phyloP scores from a whole-genome alignment of 2,329 filamentous ascomycete species.

The Penicillium sp. region DNA sequence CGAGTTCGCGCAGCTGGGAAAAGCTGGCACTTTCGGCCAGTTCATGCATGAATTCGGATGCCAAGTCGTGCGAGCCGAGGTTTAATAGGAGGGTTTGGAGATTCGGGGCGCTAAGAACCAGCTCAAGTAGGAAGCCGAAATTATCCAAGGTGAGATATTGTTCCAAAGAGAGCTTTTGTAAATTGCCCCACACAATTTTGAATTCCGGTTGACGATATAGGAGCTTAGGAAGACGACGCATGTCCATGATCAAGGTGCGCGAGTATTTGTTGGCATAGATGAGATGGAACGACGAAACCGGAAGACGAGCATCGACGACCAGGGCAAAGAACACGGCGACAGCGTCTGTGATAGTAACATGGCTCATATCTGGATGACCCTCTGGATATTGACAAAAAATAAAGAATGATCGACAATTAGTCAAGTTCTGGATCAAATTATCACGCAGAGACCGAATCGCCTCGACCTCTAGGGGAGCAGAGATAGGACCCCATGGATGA shows the following conservation, averaged over 20 bases:
- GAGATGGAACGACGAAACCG: constrained; percentile 19
- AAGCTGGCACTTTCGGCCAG: constrained; percentile 17
- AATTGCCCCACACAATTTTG: constrained; percentile 17
- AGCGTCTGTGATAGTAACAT: constrained; percentile 21
- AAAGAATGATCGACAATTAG: constrained; percentile 23
- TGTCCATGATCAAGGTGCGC: constrained; percentile 24
- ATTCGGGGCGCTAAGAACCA: constrained; percentile 21
- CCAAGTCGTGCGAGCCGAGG: constrained; percentile 20
- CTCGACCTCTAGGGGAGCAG: constrained; percentile 17
- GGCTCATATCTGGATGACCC: constrained; percentile 21
- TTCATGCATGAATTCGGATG: constrained; percentile 23
- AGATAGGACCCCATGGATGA: constrained; percentile 22
- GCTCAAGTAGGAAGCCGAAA: constrained; percentile 21
- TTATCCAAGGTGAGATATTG: constrained; percentile 25
- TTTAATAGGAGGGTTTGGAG: constrained; percentile 18
- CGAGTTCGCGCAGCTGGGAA: constrained; percentile 15
- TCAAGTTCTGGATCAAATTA: constrained; percentile 15
- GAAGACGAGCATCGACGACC: constrained; percentile 16
- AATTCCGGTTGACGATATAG: constrained; percentile 23
- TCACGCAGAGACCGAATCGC: constrained; percentile 16
- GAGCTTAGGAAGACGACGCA: constrained; percentile 24
- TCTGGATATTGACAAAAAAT: constrained; percentile 25
- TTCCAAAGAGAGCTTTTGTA: constrained; percentile 20
- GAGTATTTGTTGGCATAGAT: constrained; percentile 21
- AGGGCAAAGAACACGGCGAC: constrained; percentile 23